phyloP scores from a whole-genome alignment of 352 stramenopile species.

The Phytophthora fragariaefolia region DNA sequence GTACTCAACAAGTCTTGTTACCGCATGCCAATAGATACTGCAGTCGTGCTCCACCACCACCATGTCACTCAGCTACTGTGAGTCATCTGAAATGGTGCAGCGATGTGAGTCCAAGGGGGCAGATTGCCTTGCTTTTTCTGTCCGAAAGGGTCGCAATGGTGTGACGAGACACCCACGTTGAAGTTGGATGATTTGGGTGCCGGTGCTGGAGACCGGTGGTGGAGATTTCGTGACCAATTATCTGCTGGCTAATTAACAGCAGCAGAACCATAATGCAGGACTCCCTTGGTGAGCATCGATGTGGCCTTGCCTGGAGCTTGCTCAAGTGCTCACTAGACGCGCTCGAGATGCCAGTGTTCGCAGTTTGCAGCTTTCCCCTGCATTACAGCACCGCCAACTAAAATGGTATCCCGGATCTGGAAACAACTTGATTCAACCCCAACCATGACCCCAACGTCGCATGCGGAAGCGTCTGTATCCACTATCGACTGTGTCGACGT shows the following conservation, averaged over 20 bases:
- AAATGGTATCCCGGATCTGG: too few relatives aligned
- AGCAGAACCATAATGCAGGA: not conserved
- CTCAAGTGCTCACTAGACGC: not conserved
- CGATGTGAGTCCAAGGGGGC: not conserved
- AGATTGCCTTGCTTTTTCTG: conserved; percentile 4
- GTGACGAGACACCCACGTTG: conserved; percentile 6
- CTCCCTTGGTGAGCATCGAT: not conserved
- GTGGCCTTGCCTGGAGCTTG: not conserved
- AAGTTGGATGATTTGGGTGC: conserved; percentile 2
- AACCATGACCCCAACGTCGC: not conserved
- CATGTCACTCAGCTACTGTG: not conserved
- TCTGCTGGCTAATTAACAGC: not conserved
- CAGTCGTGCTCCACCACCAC: not conserved
- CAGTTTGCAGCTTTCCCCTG: not conserved
- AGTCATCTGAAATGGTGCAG: not conserved
- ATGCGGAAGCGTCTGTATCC: not conserved
- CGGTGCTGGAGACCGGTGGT: conserved; percentile 7
- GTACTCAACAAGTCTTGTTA: not conserved
- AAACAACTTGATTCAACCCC: too few relatives aligned
- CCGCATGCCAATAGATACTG: not conserved
- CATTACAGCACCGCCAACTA: not conserved
- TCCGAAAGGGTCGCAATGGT: conserved; percentile 4
- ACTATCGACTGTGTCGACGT: not conserved
- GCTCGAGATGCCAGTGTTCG: not conserved
- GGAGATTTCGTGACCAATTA: too few relatives aligned